Evolutionary conservation across 2,329 filamentous ascomycete genomes (phyloP), one percentile per base, ranked within the genome.

Genomic region (Aspergillus phoenicis): DNA sequence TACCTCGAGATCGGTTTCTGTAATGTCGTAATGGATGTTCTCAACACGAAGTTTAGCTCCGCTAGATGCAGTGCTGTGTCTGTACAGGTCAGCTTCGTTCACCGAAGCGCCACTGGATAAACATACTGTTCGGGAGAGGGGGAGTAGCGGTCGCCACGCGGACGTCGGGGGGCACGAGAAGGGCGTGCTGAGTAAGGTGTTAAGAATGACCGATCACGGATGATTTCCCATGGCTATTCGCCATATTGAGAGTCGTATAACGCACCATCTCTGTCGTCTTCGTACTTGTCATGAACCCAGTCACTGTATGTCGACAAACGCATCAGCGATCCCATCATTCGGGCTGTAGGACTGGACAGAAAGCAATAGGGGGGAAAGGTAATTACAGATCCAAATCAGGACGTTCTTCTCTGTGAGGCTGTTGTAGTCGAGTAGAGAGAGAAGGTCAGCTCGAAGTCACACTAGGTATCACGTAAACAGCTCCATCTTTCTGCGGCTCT

Each of bases 251-350:
- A 59, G 49, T 39, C 45, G 57, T 36, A 64, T 41, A 67, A 75
- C 77, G 62, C 65, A 81, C 80, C 71, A 61, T 81, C 80, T 78
- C 88, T 84, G 75, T 89, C 85, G 71, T 91, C 91, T 76, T 95
- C 91, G 75, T 87, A 96, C 74, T 88, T 91, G 80, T 96, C 91
- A 76, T 97, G 93, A 69, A 97, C 91, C 93, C 93, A 97, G 82
- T 96, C 93, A 73, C 91, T 91, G 41, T 24, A 43, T n/a, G 13
- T 36, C 15, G 26, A 54, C 22, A 39, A 28, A 49, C 53, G 49
- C 58, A 58, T 58, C 47, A 59, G 51, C 47, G 26, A 49, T 30
- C 5, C 15, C 38, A 24, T 17, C 8, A 24, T 11, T 41, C 17
- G 13, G 11, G 24, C 3, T 43, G 33, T 26, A 15, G 15, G 4